Conservation (phyloP, 768 basidiomycete genomes). For the Pholiota conissans region DNA sequence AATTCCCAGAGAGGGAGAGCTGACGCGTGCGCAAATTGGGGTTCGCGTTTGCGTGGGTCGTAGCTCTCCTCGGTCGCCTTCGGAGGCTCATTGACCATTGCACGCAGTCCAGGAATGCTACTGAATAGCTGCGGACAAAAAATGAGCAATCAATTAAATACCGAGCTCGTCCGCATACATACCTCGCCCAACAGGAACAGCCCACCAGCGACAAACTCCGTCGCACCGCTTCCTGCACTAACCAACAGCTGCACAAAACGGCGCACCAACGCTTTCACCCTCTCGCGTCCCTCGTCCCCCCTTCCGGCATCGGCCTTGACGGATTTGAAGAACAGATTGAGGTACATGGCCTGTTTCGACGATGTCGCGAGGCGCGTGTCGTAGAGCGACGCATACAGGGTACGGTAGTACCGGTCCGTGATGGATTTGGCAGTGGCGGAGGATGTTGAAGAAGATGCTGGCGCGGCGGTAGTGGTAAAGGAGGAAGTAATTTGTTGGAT, state of each 20-base stretch:
- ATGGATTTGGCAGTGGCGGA: constrained; percentile 45
- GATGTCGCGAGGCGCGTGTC: constrained; percentile 80
- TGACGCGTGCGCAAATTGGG: constrained; percentile 80
- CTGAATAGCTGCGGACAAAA: constrained; percentile 37
- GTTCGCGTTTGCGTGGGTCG: constrained; percentile 89
- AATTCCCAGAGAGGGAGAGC: constrained; percentile 88
- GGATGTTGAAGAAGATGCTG: constrained; percentile 39
- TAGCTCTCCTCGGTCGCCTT: constrained; percentile 45
- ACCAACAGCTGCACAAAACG: constrained; percentile 81
- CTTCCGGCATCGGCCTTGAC: constrained; percentile 59
- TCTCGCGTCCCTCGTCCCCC: constrained; percentile 37
- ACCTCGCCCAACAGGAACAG: constrained; percentile 89
- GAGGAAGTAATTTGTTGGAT: constrained; percentile 80
- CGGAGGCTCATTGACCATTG: constrained; percentile 33
- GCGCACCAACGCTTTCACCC: constrained; percentile 80
- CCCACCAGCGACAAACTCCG: constrained; percentile 88
- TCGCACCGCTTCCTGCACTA: constrained; percentile 68
- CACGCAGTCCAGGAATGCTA: constrained; percentile 40
- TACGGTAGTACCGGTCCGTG: constrained; percentile 71
- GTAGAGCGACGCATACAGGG: constrained; percentile 86
- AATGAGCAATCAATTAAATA: background rate
- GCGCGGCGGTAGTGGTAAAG: constrained; percentile 37
- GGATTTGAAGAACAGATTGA: constrained; percentile 91
- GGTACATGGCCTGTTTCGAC: constrained; percentile 95
- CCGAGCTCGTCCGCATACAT: constrained; percentile 17